A percentile compares a stretch with the other conserved stretches of the same genome.
Conservation (phyloP, 1,284 basidiomycete species). For the Ceratorhiza oryzae-sativae region DNA sequence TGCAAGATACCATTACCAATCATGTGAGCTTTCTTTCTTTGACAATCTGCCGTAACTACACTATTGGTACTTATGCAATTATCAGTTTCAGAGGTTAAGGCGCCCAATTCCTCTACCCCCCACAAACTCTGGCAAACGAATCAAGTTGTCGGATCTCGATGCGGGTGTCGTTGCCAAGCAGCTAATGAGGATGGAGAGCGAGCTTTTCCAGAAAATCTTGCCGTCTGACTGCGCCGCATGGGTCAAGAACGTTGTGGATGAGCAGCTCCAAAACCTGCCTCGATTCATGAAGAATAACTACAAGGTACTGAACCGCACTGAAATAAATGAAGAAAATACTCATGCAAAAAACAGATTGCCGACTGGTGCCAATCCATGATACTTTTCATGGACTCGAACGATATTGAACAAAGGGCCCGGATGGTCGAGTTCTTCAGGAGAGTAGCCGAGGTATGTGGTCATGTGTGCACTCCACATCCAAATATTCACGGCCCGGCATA, state of each 20-base stretch:
- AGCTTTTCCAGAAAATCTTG: conserved; percentile 31
- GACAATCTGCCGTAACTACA: too few relatives aligned
- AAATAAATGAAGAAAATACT: background rate
- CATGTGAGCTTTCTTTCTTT: conserved; percentile 3
- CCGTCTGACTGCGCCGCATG: conserved; percentile 23
- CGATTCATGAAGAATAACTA: conserved; percentile 27
- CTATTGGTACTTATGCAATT: background rate
- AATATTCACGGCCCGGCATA: background rate
- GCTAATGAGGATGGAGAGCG: conserved; percentile 27
- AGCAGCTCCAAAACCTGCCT: conserved; percentile 13
- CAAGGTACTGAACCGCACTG: background rate
- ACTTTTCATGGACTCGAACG: conserved; percentile 20
- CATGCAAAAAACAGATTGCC: conserved; percentile 4
- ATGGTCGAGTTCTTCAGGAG: conserved; percentile 20
- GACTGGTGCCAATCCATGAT: conserved; percentile 35
- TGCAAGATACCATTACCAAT: background rate
- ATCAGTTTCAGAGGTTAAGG: background rate
- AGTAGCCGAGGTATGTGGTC: conserved; percentile 24
- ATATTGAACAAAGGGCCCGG: conserved; percentile 23
- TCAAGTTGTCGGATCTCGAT: conserved; percentile 5
- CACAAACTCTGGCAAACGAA: background rate
- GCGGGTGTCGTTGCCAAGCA: conserved; percentile 10
- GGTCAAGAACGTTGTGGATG: conserved; percentile 31
- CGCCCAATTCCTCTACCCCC: background rate
- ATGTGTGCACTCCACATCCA: background rate